Base-by-base conservation (phyloP, 768 basidiomycete genomes). In the Cystofilobasidium macerans region DNA sequence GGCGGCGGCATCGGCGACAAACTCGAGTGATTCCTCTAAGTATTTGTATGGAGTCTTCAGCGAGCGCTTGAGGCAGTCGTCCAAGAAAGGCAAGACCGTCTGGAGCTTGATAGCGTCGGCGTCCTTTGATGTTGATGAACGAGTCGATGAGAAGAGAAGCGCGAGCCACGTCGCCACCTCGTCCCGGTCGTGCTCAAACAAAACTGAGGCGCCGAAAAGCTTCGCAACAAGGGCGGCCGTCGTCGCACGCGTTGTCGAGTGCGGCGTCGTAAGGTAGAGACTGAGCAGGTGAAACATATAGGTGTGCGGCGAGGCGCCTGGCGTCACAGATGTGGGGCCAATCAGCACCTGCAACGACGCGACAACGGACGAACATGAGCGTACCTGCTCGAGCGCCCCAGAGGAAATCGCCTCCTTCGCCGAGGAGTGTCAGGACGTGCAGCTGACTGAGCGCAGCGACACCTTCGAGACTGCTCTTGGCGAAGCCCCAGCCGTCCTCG, bases 11-110 rank as follows among this genome's bases (percentile, higher is more conserved):
- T 26, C 26, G 14, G 35, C 28, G 65, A 57, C 30, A 65, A 64
- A 56, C n/a, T 62, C 38, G n/a, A 65, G 47, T 32, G 67, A 60
- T 28, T 85, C 85, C 71, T 95, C 92, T 61, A 94, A 80, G 72
- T 94, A 97, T 33, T 83, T 82, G 73, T 91, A 88, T 0, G 90
- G 88, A 2, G 86, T 86, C 75, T 87, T 89, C 69, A 86, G 73
- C 70, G 86, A 91, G 22, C 88, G 81, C 65, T 86, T 85, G 3
- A 87, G 80, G 72, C 90, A 94, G 59, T 92, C 89, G 69, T 97
- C 93, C 14, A 95, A 71, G 77, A 95, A 91, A 0, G 71, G 70
- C 1, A 79, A 69, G 22, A 86, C 77, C 32, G 85, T 82, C 48
- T 79, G 73, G 74, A 11, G 75, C 77, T 5, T 12, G 73, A 88